Conservation (phyloP, 2,329 filamentous ascomycete species). For the Curvularia sp. region DNA sequence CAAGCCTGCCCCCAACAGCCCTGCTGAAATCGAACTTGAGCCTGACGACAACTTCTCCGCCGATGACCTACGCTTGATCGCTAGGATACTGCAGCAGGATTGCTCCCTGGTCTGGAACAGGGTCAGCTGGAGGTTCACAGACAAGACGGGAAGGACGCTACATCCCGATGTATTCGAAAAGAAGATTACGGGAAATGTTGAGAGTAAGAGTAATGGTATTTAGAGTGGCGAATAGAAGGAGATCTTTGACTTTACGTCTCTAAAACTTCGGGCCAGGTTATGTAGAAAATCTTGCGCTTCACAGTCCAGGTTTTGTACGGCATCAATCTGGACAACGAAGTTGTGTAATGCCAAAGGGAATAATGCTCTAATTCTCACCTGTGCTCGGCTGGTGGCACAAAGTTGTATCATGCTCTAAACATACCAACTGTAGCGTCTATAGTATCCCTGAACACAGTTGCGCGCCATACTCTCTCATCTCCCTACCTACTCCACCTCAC, state of each 20-base stretch:
- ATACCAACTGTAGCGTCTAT: background rate
- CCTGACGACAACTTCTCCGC: conserved; percentile 40
- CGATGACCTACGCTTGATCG: conserved; percentile 52
- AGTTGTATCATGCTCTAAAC: background rate
- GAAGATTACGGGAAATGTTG: conserved; percentile 47
- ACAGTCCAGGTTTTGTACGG: background rate
- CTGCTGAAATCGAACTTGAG: conserved; percentile 28
- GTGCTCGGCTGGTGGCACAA: background rate
- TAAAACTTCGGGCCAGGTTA: background rate
- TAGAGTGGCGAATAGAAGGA: conserved; percentile 1
- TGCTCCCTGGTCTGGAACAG: conserved; percentile 55
- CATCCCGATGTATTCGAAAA: conserved; percentile 53
- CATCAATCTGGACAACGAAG: background rate
- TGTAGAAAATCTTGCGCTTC: too few species aligned
- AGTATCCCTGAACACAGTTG: background rate
- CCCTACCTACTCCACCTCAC: conserved; percentile 1
- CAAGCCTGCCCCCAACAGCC: conserved; percentile 3
- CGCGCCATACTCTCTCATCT: too few species aligned
- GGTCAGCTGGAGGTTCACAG: conserved; percentile 57
- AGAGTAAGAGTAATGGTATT: conserved; percentile 14
- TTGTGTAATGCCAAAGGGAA: background rate
- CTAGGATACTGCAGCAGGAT: conserved; percentile 54
- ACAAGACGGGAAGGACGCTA: conserved; percentile 57
- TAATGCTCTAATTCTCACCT: background rate
- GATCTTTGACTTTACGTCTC: background rate